phyloP scores from a whole-genome alignment of 164 flowering plant genomes.

The Vitis riparia region DNA sequence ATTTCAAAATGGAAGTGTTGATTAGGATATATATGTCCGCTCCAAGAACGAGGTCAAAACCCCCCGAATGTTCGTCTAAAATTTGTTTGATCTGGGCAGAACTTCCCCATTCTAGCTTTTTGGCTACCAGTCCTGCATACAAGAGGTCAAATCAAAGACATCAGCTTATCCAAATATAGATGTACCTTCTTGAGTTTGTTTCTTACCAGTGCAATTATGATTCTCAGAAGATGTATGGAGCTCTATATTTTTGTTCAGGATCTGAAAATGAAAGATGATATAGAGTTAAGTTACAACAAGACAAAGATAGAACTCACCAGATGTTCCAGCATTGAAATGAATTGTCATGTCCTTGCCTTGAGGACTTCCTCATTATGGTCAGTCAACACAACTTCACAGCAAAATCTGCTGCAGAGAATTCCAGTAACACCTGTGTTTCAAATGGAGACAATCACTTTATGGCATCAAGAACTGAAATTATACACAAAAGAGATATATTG shows the following conservation, averaged over 20 bases:
- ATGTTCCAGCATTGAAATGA: background rate
- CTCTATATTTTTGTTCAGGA: constrained; percentile 81
- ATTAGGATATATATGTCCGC: constrained; percentile 95
- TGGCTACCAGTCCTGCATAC: constrained; percentile 54
- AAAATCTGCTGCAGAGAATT: constrained; percentile 81
- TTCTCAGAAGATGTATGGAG: constrained; percentile 47
- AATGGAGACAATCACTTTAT: background rate
- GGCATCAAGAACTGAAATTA: background rate
- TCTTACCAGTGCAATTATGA: constrained; percentile 49
- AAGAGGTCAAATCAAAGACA: constrained; percentile 9
- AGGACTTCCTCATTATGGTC: constrained; percentile 95
- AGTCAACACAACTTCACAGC: constrained; percentile 67
- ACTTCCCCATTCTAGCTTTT: constrained; percentile 92
- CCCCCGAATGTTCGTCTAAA: constrained; percentile 43
- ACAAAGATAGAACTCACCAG: background rate
- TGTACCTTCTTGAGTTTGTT: constrained; percentile 6
- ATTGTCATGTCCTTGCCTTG: constrained; percentile 57
- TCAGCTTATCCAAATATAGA: background rate
- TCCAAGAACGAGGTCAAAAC: constrained; percentile 94
- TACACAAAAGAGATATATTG: too few species aligned
- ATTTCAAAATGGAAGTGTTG: too few species aligned
- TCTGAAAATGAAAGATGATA: constrained; percentile 41
- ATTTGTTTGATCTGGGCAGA: constrained; percentile 54
- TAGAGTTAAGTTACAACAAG: too few species aligned
- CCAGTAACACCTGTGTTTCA: constrained; percentile 71